phyloP scores from a whole-genome alignment of 768 basidiomycete genomes.

The Leucosporidium scottii region DNA sequence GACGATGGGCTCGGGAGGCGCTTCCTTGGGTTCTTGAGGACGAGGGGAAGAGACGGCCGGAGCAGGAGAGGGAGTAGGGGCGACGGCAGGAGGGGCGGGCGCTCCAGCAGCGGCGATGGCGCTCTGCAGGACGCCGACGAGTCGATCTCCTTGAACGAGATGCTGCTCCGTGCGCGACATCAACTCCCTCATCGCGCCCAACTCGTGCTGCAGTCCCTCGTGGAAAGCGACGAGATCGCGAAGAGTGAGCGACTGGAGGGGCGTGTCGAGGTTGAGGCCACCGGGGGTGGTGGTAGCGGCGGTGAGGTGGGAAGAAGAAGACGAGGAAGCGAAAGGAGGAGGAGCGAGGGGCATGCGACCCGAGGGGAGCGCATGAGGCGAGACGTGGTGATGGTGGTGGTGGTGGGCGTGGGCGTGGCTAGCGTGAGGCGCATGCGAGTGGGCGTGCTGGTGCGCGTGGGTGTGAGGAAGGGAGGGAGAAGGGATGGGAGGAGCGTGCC shows the following conservation, averaged over 20 bases:
- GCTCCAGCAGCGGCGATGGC: neutral
- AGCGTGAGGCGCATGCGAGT: neutral
- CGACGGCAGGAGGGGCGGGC: neutral
- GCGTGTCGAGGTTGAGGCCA: neutral
- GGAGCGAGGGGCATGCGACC: neutral
- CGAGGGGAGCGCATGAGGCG: too few relatives aligned
- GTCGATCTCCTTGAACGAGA: neutral
- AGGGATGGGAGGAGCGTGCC: neutral
- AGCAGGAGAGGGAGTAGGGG: neutral
- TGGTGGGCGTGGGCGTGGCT: slow-evolving; percentile 8
- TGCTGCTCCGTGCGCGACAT: neutral
- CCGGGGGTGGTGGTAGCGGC: neutral
- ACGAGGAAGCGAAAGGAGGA: slow-evolving; percentile 11
- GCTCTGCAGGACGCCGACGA: neutral
- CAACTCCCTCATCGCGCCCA: neutral
- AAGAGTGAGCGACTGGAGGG: neutral
- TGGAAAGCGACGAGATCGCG: slow-evolving; percentile 5
- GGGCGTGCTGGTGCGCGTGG: neutral
- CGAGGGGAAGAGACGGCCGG: neutral
- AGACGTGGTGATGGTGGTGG: slow-evolving; percentile 40
- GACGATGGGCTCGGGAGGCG: neutral
- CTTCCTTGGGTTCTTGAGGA: neutral
- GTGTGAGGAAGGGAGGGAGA: neutral
- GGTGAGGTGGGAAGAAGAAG: slow-evolving; percentile 1
- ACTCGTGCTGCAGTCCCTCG: slow-evolving; percentile 1